Percentiles rank a stretch among this genome's conserved stretches.
Conservation (phyloP, 2,329 filamentous ascomycete species). For the Nectriaceae sp. region DNA sequence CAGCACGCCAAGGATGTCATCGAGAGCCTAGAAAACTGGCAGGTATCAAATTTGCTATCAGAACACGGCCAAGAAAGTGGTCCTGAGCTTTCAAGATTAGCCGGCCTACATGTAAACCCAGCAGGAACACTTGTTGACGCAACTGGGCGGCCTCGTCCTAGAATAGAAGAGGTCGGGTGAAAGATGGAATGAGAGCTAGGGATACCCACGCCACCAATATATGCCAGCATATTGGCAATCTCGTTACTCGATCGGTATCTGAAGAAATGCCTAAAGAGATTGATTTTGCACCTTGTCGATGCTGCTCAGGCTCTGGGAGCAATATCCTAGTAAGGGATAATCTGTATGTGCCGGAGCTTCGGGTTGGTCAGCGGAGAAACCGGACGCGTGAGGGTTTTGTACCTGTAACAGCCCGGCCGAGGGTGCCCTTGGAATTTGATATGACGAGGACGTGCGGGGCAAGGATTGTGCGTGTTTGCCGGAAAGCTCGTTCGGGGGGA, state of each 20-base stretch:
- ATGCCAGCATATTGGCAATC: slow-evolving; percentile 25
- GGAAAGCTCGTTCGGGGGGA: too few relatives aligned
- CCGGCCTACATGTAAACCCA: slow-evolving; percentile 40
- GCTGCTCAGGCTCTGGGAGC: too few relatives aligned
- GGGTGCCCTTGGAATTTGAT: too few relatives aligned
- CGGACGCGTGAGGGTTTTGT: not conserved
- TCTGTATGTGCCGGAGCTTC: too few relatives aligned
- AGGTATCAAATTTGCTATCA: slow-evolving; percentile 52
- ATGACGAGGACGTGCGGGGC: too few relatives aligned
- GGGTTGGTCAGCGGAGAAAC: not conserved
- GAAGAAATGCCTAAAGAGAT: not conserved
- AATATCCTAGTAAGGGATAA: too few relatives aligned
- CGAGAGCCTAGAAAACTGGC: slow-evolving; percentile 66
- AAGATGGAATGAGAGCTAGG: slow-evolving; percentile 22
- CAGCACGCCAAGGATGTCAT: slow-evolving; percentile 68
- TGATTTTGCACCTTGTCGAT: not conserved
- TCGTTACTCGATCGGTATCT: slow-evolving; percentile 23
- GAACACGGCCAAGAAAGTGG: slow-evolving; percentile 24
- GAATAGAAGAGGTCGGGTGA: slow-evolving; percentile 65
- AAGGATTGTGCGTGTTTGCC: too few relatives aligned
- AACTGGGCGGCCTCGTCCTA: slow-evolving; percentile 36
- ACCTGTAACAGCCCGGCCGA: not conserved
- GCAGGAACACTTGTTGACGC: slow-evolving; percentile 24
- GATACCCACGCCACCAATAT: slow-evolving; percentile 15
- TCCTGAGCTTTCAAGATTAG: slow-evolving; percentile 34